Percentiles rank a stretch among this genome's conserved stretches.
phyloP scores from a whole-genome alignment of 257 asterid genomes.

The Solanum megistacrolobum region DNA sequence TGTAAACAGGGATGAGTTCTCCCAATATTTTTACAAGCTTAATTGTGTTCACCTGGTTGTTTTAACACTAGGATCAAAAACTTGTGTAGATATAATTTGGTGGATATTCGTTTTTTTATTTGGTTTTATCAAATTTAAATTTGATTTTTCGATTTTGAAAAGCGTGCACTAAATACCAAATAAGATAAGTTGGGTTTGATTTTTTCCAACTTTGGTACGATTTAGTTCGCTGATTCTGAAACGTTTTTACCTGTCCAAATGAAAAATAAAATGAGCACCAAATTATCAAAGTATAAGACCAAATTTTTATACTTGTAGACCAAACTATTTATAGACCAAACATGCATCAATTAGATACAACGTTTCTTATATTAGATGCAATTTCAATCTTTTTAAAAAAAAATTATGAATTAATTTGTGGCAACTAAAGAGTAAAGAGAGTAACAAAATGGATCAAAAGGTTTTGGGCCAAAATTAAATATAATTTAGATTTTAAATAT shows the following conservation, averaged over 20 bases:
- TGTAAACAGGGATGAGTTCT: neutral
- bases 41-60: neutral
- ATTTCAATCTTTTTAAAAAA: no score
- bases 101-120: no score
- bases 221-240: no score
- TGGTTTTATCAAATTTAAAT: no score
- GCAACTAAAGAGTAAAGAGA: neutral
- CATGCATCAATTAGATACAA: neutral
- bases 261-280: neutral
- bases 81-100: neutral
- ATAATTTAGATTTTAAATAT: no score
- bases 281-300: neutral
- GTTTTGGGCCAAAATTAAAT: neutral
- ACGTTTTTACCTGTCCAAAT: no score
- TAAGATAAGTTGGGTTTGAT: neutral
- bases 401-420: neutral
- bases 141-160: no score
- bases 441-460: neutral
- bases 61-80: neutral
- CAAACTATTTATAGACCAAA: neutral
- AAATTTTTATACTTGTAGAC: no score
- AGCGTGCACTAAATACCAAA: no score
- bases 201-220: neutral
- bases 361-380: neutral
- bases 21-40: neutral